Evolutionary conservation across 805 yeast genomes (phyloP).

Genomic region (Yamadazyma philogaea): DNA sequence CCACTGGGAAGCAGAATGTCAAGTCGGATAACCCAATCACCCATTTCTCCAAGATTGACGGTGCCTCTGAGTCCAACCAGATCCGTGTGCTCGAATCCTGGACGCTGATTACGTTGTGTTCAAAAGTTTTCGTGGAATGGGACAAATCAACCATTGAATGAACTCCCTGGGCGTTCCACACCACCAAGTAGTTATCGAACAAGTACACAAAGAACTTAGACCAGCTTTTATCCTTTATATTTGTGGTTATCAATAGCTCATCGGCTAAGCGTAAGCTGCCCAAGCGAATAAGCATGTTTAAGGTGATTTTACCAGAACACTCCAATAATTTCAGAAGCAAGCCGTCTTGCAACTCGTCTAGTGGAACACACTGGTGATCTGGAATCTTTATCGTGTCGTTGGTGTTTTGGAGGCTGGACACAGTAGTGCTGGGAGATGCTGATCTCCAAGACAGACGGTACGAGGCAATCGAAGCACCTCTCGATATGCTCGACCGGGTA

Average conservation of each 20-base stretch:
- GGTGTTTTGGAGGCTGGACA: slow-evolving; percentile 11
- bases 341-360: slow-evolving; percentile 26
- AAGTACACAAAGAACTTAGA: slow-evolving; percentile 25
- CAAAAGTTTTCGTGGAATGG: slow-evolving; percentile 2
- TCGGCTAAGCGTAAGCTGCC: slow-evolving; percentile 40
- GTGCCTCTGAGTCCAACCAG: slow-evolving; percentile 26
- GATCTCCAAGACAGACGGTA: slow-evolving; percentile 11
- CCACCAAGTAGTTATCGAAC: slow-evolving; percentile 31
- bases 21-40: slow-evolving; percentile 39
- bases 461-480: neutral
- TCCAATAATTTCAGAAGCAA: slow-evolving; percentile 29
- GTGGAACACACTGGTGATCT: slow-evolving; percentile 18
- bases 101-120: slow-evolving; percentile 8
- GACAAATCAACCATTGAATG: neutral
- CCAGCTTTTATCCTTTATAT: neutral
- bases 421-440: slow-evolving; percentile 22
- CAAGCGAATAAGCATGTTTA: slow-evolving; percentile 25
- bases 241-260: slow-evolving; percentile 19
- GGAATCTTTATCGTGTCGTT: slow-evolving; percentile 17
- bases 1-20: slow-evolving; percentile 30
- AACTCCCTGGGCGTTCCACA: slow-evolving; percentile 10
- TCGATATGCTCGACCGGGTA: neutral
- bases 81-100: slow-evolving; percentile 7
- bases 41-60: slow-evolving; percentile 43
- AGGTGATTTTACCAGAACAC: slow-evolving; percentile 20